Base-by-base conservation (phyloP, 2,329 filamentous ascomycete species). In the Bipolaris victoriae region DNA sequence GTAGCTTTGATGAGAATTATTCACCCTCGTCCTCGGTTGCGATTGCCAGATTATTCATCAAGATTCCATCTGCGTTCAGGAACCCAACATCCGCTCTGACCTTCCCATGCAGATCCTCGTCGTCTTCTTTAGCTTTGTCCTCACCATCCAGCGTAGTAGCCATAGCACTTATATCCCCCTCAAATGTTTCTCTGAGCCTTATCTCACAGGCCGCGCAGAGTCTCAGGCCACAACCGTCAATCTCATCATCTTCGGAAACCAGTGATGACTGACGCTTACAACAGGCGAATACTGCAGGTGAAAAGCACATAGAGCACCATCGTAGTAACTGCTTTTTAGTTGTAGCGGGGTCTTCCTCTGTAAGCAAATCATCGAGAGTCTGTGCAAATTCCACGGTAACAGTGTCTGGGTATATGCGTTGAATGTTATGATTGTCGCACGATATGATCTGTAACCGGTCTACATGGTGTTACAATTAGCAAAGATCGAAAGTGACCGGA, bases 281-380 rank as follows among this genome's bases (percentile, higher is more conserved):
- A 31, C 60, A 76, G 5, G 49, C 48, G 24, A 63, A 63, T 0
- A 29, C 44, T 0, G 72, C 72, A 0, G 65, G 60, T 1, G 63
- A 62, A 40, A 74, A 69, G 53, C 73, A 76, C 56, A 74, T 55
- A 0, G 69, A 68, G 49, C 73, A 76, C 71, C 70, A 75, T 0
- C 64, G 59, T 40, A 63, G 49, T 0, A 70, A 59, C 44, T 74
- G 56, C 6, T 60, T 48, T 5, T 55, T 56, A 22, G 64, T 45
- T 0, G 50, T 57, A 0, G 18, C 20, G 1, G 57, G 49, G 11
- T 61, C 55, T 5, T 65, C 62, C 2, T 6, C 20, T 1, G 48
- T 24, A 13, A 57, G 16, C 5, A 75, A 57, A 11, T 65, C 59
- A 0, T 67, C 51, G 1, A 49, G 35, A 0, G 61, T 43, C 1